Conservation (phyloP, 2,329 filamentous ascomycete genomes). For the Aspergillus sp. region DNA sequence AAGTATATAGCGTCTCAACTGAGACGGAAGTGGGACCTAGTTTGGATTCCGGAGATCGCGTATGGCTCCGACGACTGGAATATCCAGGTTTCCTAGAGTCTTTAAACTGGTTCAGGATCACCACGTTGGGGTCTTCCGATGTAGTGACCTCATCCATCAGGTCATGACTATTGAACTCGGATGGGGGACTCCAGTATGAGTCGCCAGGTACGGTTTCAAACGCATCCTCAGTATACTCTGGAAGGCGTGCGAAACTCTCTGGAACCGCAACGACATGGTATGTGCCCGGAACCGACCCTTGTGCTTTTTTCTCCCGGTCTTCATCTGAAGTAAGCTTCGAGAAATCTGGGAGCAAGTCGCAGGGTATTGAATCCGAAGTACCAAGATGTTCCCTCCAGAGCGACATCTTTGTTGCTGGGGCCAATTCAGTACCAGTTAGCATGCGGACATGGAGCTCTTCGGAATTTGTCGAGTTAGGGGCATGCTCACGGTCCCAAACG, state of each 20-base stretch:
- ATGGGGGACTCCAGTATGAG: constrained; percentile 25
- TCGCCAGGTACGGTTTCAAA: constrained; percentile 18
- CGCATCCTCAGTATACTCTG: constrained; percentile 49
- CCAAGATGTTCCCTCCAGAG: constrained; percentile 25
- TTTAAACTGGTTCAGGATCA: constrained; percentile 53
- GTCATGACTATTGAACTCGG: constrained; percentile 30
- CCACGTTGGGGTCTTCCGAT: constrained; percentile 47
- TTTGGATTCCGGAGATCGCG: constrained; percentile 37
- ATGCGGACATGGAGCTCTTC: neutral
- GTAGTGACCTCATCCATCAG: constrained; percentile 22
- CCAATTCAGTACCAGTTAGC: constrained; percentile 15
- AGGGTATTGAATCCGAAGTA: constrained; percentile 27
- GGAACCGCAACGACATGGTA: constrained; percentile 58
- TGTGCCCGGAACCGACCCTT: constrained; percentile 52
- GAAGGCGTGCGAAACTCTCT: constrained; percentile 53
- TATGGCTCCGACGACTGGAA: constrained; percentile 29
- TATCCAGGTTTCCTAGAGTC: constrained; percentile 40
- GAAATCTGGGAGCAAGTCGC: constrained; percentile 57
- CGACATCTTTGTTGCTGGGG: constrained; percentile 29
- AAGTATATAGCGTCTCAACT: constrained; percentile 24
- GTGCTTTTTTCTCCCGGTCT: constrained; percentile 59
- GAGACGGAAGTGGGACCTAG: constrained; percentile 29
- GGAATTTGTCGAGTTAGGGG: neutral
- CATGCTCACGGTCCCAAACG: constrained; percentile 57
- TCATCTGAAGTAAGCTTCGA: constrained; percentile 55